Evolutionary conservation across 257 asterid species (phyloP).

Genomic region (Salvia miltiorrhiza): DNA sequence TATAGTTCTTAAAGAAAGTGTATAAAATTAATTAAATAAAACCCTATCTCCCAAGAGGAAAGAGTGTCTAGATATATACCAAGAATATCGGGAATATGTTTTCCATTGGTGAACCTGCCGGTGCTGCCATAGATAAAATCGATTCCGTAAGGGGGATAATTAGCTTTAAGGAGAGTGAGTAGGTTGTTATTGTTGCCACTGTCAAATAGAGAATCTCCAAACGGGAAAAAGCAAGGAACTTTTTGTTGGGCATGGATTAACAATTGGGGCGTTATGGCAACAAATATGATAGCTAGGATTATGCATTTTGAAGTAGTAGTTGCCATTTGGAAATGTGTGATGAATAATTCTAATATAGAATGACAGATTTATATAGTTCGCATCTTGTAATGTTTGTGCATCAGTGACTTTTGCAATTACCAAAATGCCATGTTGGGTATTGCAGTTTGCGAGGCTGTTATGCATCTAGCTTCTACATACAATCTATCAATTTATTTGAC

Average conservation of each 20-base stretch:
- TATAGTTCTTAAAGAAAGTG: background rate
- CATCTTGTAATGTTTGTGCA: too few relatives aligned
- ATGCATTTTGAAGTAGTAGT: constrained; percentile 1
- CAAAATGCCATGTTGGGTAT: too few relatives aligned
- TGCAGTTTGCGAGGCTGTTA: too few relatives aligned
- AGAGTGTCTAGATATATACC: constrained; percentile 29
- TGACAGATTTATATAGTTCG: too few relatives aligned
- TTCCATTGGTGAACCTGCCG: constrained; percentile 50
- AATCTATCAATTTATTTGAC: too few relatives aligned
- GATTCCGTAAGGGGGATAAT: constrained; percentile 53
- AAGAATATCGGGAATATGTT: constrained; percentile 29
- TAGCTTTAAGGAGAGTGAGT: constrained; percentile 29
- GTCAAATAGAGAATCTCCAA: constrained; percentile 53
- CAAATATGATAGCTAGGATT: background rate
- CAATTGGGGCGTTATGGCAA: background rate
- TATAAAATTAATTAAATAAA: too few relatives aligned
- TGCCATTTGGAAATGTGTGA: background rate
- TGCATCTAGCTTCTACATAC: too few relatives aligned
- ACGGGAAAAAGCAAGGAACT: constrained; percentile 40
- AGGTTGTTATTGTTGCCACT: constrained; percentile 55
- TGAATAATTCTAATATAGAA: too few relatives aligned
- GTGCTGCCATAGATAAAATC: constrained; percentile 47
- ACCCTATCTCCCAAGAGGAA: too few relatives aligned
- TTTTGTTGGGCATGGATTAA: constrained; percentile 14
- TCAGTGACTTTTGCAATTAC: too few relatives aligned